Conservation (phyloP, 352 stramenopile species). For the Globisporangium irregulare region DNA sequence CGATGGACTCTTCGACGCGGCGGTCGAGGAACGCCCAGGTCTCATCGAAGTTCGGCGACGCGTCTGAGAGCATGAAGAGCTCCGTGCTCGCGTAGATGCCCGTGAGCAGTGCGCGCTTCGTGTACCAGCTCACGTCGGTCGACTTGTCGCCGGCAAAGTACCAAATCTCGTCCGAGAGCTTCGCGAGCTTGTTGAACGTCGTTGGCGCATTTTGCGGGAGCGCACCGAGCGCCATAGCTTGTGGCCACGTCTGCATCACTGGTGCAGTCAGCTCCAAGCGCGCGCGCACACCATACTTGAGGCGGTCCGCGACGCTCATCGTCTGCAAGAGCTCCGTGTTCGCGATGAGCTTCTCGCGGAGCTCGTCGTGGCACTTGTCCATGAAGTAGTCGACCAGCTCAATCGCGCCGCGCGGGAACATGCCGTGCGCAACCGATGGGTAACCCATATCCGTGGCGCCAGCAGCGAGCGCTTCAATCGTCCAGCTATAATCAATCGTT, state of each 20-base stretch:
- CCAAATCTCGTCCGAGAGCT: conserved; percentile 83
- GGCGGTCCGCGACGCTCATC: conserved; percentile 72
- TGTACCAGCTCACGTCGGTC: conserved; percentile 83
- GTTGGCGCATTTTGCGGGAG: conserved; percentile 68
- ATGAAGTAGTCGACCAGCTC: conserved; percentile 87
- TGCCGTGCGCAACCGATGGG: conserved; percentile 79
- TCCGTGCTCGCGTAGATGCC: conserved; percentile 81
- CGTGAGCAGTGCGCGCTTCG: conserved; percentile 76
- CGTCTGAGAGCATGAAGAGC: conserved; percentile 83
- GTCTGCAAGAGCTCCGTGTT: conserved; percentile 59
- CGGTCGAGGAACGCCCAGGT: conserved; percentile 84
- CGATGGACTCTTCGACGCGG: conserved; percentile 78
- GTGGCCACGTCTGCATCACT: conserved; percentile 59
- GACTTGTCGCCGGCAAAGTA: conserved; percentile 86
- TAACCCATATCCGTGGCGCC: conserved; percentile 65
- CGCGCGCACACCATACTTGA: conserved; percentile 77
- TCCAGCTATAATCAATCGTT: conserved; percentile 47
- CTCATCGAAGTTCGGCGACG: conserved; percentile 67
- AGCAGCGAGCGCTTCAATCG: conserved; percentile 64
- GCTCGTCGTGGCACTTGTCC: conserved; percentile 60
- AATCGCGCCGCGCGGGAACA: conserved; percentile 73
- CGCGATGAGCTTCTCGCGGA: conserved; percentile 54
- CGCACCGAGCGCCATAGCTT: conserved; percentile 79
- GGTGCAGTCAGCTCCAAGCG: conserved; percentile 66
- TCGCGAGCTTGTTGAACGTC: conserved; percentile 68